phyloP scores from a whole-genome alignment of 2,329 filamentous ascomycete species.

The Exophiala xenobiotica region DNA sequence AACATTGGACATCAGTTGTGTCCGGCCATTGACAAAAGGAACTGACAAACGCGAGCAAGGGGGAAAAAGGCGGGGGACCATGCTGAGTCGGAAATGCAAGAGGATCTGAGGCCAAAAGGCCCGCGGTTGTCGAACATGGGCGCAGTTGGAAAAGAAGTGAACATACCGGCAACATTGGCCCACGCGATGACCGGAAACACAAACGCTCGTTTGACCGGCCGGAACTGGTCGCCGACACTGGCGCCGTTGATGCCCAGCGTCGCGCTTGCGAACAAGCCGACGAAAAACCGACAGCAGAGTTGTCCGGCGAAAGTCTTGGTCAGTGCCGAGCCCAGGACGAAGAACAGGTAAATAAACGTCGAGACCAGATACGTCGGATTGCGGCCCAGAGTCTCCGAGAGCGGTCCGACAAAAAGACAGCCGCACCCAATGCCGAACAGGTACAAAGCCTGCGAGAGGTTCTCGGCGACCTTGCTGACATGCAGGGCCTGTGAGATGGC shows the following conservation, averaged over 20 bases:
- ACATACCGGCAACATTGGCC: slow-evolving; percentile 8
- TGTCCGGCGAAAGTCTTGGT: slow-evolving; percentile 48
- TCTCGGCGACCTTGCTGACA: slow-evolving; percentile 46
- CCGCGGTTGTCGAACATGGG: too few species aligned
- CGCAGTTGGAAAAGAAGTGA: too few species aligned
- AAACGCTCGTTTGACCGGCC: slow-evolving; percentile 41
- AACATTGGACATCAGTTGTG: too few species aligned
- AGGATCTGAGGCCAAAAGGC: too few species aligned
- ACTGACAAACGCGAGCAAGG: too few species aligned
- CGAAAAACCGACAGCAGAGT: slow-evolving; percentile 50
- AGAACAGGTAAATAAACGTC: slow-evolving; percentile 50
- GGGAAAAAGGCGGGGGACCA: too few species aligned
- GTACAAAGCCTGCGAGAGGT: slow-evolving; percentile 43
- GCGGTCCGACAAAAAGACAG: slow-evolving; percentile 49
- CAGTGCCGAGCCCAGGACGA: slow-evolving; percentile 48
- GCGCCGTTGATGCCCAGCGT: slow-evolving; percentile 45
- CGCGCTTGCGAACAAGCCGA: slow-evolving; percentile 49
- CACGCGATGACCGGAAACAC: slow-evolving; percentile 52
- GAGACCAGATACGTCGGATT: slow-evolving; percentile 52
- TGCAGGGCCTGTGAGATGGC: slow-evolving; percentile 38
- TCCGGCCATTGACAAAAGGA: too few species aligned
- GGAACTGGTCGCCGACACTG: slow-evolving; percentile 49
- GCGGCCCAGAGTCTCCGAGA: slow-evolving; percentile 51
- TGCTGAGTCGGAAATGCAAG: too few species aligned
- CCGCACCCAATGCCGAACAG: slow-evolving; percentile 51